Percentiles rank a stretch among this genome's conserved stretches.
These are phyloP conservation scores for Stellera chamaejasme DNA, from an alignment of 345 rosid genomes.

Conservation along the genomic window DNA sequence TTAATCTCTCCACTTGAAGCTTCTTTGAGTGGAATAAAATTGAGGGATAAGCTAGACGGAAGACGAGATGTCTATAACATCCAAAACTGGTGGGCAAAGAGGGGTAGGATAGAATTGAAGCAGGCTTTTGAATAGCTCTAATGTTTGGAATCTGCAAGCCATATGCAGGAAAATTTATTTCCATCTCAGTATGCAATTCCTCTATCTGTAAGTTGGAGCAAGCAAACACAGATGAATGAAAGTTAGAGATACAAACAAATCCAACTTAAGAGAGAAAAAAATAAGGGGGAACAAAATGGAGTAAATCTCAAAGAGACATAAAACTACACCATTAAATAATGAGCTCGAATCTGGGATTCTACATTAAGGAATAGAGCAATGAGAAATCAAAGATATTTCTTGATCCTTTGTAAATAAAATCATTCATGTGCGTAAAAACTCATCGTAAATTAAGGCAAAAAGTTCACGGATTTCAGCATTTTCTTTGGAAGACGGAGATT, in stretches of 20 bases:
- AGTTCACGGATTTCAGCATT: too few species aligned
- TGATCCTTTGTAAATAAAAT: too few species aligned
- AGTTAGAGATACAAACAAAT: not conserved
- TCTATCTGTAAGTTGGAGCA: not conserved
- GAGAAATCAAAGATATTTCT: too few species aligned
- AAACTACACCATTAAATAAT: not conserved
- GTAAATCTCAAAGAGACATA: not conserved
- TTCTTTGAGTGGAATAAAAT: constrained; percentile 14
- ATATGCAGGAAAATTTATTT: constrained; percentile 17
- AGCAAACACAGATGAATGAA: not conserved
- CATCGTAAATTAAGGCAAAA: too few species aligned
- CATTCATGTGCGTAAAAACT: too few species aligned
- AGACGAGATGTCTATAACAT: constrained; percentile 1
- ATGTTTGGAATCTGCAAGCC: constrained; percentile 17
- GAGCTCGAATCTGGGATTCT: too few species aligned
- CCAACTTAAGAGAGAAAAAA: not conserved
- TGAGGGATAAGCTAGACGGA: constrained; percentile 6
- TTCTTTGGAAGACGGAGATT: too few species aligned
- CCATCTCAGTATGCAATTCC: constrained; percentile 15
- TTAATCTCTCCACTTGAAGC: constrained; percentile 10
- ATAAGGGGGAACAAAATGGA: not conserved
- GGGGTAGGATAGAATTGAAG: not conserved
- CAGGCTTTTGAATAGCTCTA: constrained; percentile 8
- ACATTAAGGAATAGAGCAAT: too few species aligned
- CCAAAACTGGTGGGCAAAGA: constrained; percentile 8